Evolutionary conservation across 129 eudicot species (phyloP).

Genomic region (Logfia minima): DNA sequence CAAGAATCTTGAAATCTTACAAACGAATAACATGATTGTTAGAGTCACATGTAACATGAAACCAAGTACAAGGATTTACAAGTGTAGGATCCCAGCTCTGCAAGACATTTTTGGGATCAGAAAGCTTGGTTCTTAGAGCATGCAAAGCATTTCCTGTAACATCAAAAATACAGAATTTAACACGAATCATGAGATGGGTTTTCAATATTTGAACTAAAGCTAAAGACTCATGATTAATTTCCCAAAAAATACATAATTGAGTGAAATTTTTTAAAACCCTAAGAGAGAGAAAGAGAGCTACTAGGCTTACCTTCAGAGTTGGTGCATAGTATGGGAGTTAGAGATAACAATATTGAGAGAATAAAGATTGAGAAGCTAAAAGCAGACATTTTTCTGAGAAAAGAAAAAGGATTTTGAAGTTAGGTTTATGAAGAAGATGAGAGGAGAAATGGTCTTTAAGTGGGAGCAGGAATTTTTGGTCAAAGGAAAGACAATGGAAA

Average conservation of each 20-base stretch:
- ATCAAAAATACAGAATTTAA: neutral
- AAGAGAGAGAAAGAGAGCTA: neutral
- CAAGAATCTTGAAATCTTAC: constrained; percentile 43
- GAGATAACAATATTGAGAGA: constrained; percentile 44
- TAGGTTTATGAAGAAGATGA: constrained; percentile 32
- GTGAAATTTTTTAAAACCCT: constrained; percentile 19
- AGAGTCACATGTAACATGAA: constrained; percentile 79
- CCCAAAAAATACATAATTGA: neutral
- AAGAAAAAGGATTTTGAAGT: constrained; percentile 17
- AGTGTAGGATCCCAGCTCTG: constrained; percentile 95
- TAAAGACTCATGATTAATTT: constrained; percentile 20
- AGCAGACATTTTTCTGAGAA: constrained; percentile 32
- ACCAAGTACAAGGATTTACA: constrained; percentile 94
- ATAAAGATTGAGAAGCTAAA: constrained; percentile 35
- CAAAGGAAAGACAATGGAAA: constrained; percentile 29
- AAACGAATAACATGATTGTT: constrained; percentile 66
- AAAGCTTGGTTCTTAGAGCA: constrained; percentile 58
- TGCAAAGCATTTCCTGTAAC: constrained; percentile 78
- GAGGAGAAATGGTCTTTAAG: constrained; percentile 15
- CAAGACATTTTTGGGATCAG: constrained; percentile 72
- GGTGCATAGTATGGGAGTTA: constrained; percentile 45
- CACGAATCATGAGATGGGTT: constrained; percentile 17
- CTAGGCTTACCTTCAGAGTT: constrained; percentile 62
- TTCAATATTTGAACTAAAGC: constrained; percentile 17
- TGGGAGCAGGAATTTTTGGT: constrained; percentile 7